phyloP scores from a whole-genome alignment of 768 basidiomycete species.

The Hemileccinum rubropunctum region DNA sequence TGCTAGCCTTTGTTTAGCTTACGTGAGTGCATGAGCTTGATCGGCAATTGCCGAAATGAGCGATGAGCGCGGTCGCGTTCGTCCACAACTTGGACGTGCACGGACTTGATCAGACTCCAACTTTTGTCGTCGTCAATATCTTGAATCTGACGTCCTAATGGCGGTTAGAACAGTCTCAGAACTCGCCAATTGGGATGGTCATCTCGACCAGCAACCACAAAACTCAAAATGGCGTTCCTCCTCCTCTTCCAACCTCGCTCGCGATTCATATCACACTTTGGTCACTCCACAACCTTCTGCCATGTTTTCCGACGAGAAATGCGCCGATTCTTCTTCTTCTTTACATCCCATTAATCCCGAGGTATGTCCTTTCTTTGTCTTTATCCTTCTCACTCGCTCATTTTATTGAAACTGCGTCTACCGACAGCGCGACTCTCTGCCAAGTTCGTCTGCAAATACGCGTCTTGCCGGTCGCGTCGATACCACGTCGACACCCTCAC shows the following conservation, averaged over 20 bases:
- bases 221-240: slow-evolving; percentile 7
- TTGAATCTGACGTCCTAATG: not conserved
- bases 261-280: not conserved
- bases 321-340: too few relatives aligned
- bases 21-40: too few relatives aligned
- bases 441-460: not conserved
- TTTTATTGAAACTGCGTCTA: not conserved
- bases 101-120: not conserved
- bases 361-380: not conserved
- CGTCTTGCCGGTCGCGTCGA: slow-evolving; percentile 6
- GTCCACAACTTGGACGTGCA: not conserved
- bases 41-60: slow-evolving; percentile 11
- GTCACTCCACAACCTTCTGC: too few relatives aligned
- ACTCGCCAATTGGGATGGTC: too few relatives aligned
- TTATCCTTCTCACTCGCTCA: not conserved
- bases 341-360: too few relatives aligned
- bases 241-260: not conserved
- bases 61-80: slow-evolving; percentile 10
- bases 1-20: too few relatives aligned
- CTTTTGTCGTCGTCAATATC: slow-evolving; percentile 3
- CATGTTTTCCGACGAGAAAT: too few relatives aligned
- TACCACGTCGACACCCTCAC: slow-evolving; percentile 8
- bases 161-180: too few relatives aligned
- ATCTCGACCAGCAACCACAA: not conserved
- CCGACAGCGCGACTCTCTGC: slow-evolving; percentile 9